phyloP scores from a whole-genome alignment of 2,329 filamentous ascomycete genomes.

The Bipolaris bicolor region DNA sequence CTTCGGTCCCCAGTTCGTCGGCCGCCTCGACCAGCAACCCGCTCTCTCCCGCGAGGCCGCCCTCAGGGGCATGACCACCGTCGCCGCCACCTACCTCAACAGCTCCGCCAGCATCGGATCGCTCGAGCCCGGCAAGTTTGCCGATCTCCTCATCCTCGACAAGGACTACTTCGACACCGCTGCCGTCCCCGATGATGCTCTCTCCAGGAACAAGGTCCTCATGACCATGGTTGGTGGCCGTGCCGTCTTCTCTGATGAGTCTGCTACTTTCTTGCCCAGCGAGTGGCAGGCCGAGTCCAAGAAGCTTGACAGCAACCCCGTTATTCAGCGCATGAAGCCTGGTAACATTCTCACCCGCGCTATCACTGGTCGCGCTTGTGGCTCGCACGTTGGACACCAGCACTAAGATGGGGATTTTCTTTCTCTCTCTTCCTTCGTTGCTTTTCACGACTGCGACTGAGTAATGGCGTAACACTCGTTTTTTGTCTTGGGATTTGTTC shows the following conservation, averaged over 20 bases:
- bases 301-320: constrained; percentile 2
- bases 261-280: constrained; percentile 6
- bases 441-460: too few species aligned
- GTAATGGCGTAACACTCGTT: too few species aligned
- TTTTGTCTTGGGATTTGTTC: too few species aligned
- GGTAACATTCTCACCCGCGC: constrained; percentile 7
- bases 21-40: constrained; percentile 3
- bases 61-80: constrained; percentile 6
- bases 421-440: too few species aligned
- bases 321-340: constrained; percentile 7
- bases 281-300: constrained; percentile 7
- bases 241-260: constrained; percentile 4
- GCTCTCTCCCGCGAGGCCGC: constrained; percentile 7
- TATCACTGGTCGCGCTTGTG: constrained; percentile 7
- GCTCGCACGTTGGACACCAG: neutral
- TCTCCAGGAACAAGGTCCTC: constrained; percentile 3
- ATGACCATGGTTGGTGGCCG: constrained; percentile 10
- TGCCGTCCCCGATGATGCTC: constrained; percentile 4
- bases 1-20: constrained; percentile 3
- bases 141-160: constrained; percentile 4
- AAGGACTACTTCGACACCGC: constrained; percentile 4
- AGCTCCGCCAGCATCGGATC: constrained; percentile 3
- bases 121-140: constrained; percentile 8
- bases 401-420: neutral
- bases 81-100: constrained; percentile 6